Conservation (phyloP, 495 filamentous ascomycete genomes). For the Podospora anserina region DNA sequence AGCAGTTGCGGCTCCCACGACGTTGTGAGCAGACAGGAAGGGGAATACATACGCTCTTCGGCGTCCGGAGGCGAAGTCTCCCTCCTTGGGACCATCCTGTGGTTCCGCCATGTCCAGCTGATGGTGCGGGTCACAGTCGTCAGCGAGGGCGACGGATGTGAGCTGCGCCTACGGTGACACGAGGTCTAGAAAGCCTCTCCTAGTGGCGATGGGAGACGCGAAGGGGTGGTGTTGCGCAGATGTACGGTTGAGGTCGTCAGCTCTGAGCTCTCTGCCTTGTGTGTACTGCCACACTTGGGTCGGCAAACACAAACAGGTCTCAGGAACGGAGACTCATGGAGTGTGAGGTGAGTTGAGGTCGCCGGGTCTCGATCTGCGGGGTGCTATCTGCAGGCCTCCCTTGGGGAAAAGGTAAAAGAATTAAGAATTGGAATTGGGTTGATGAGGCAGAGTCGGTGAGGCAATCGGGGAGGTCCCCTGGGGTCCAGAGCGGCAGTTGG, state of each 20-base stretch:
- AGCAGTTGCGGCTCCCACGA: not conserved
- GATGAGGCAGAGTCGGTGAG: not conserved
- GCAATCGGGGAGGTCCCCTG: not conserved
- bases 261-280: constrained; percentile 16
- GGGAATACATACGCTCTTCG: constrained; percentile 31
- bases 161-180: constrained; percentile 9
- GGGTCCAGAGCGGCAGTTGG: not conserved
- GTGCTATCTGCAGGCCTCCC: not conserved
- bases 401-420: not conserved
- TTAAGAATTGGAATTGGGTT: not conserved
- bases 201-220: constrained; percentile 16
- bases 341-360: constrained; percentile 3
- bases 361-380: constrained; percentile 4
- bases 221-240: not conserved
- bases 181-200: constrained; percentile 10
- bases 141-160: constrained; percentile 20
- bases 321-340: constrained; percentile 10
- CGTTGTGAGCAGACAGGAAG: not conserved
- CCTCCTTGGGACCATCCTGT: constrained; percentile 18
- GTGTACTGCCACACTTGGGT: constrained; percentile 17
- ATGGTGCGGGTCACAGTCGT: constrained; percentile 21
- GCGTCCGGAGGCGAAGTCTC: constrained; percentile 22
- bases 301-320: constrained; percentile 1
- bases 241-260: not conserved
- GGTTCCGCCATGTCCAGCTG: constrained; percentile 30